Evolutionary conservation across 306 rosid genomes (phyloP).

Genomic region (Spatholobus suberectus): DNA sequence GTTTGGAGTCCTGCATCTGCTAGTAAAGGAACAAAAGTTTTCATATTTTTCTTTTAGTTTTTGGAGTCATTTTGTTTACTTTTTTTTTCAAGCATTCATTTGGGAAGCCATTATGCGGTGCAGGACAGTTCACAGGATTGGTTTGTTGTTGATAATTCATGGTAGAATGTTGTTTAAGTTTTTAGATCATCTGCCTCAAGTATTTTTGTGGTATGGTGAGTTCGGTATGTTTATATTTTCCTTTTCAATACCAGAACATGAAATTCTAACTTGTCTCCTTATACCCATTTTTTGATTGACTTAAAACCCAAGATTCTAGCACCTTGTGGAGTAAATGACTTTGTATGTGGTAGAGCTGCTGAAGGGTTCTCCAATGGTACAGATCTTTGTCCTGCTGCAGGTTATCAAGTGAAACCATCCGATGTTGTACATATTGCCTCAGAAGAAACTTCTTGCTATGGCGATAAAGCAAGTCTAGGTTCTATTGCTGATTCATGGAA

Average conservation of each 20-base stretch:
- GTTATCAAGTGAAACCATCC: constrained; percentile 64
- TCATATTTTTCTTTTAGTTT: neutral
- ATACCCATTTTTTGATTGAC: constrained; percentile 37
- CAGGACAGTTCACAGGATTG: neutral
- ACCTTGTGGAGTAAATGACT: constrained; percentile 97
- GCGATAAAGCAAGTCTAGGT: constrained; percentile 78
- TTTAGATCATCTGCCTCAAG: constrained; percentile 16
- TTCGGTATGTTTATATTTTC: neutral
- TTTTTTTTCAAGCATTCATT: constrained; percentile 19
- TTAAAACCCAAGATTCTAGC: constrained; percentile 74
- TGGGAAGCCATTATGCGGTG: neutral
- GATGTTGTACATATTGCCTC: constrained; percentile 43
- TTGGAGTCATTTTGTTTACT: neutral
- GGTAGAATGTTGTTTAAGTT: constrained; percentile 12
- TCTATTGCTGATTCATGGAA: constrained; percentile 84
- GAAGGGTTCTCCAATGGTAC: constrained; percentile 94
- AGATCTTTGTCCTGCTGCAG: constrained; percentile 89
- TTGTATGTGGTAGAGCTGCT: constrained; percentile 94
- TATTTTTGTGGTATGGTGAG: neutral
- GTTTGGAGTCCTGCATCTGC: constrained; percentile 3
- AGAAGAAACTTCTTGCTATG: constrained; percentile 72
- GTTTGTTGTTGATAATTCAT: constrained; percentile 26
- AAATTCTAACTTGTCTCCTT: constrained; percentile 19
- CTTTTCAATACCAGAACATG: constrained; percentile 31
- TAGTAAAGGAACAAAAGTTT: constrained; percentile 4